These are phyloP conservation scores for Sisymbrium altissimum DNA, from an alignment of 345 rosid species.

Conservation along the genomic window DNA sequence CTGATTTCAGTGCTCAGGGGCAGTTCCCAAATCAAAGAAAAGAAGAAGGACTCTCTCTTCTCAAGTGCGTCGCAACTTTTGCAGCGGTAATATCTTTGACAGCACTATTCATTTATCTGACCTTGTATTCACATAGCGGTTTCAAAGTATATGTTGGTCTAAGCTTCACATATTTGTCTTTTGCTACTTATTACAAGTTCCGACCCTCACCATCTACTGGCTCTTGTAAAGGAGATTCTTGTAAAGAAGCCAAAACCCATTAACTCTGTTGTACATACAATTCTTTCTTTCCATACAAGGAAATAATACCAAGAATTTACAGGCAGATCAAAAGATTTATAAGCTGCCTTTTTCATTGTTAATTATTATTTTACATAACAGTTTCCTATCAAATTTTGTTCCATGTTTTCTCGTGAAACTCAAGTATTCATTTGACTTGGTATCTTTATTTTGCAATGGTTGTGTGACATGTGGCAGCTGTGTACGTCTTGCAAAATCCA, in stretches of 20 bases:
- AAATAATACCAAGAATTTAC: conserved; percentile 20
- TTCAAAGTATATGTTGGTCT: conserved; percentile 56
- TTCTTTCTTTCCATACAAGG: conserved; percentile 29
- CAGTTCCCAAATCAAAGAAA: conserved; percentile 50
- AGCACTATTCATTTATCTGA: conserved; percentile 50
- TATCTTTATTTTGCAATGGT: background rate
- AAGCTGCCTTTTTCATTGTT: conserved; percentile 2
- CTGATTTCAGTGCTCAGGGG: conserved; percentile 54
- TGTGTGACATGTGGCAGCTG: background rate
- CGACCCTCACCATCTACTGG: conserved; percentile 35
- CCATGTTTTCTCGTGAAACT: conserved; percentile 4
- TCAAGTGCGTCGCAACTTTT: conserved; percentile 48
- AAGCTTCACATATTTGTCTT: conserved; percentile 51
- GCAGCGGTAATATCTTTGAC: conserved; percentile 49
- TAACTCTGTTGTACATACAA: conserved; percentile 27
- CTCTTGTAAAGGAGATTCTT: conserved; percentile 27
- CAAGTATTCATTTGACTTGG: background rate
- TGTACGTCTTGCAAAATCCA: background rate
- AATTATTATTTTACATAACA: background rate
- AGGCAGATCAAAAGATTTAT: background rate
- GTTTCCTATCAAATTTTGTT: background rate
- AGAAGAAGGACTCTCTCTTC: conserved; percentile 48
- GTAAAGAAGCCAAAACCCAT: conserved; percentile 28
- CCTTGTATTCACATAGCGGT: conserved; percentile 48
- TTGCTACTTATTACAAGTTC: conserved; percentile 48